These are phyloP conservation scores for Daldinia grandis DNA, from an alignment of 495 filamentous ascomycete genomes.

Conservation along the genomic window DNA sequence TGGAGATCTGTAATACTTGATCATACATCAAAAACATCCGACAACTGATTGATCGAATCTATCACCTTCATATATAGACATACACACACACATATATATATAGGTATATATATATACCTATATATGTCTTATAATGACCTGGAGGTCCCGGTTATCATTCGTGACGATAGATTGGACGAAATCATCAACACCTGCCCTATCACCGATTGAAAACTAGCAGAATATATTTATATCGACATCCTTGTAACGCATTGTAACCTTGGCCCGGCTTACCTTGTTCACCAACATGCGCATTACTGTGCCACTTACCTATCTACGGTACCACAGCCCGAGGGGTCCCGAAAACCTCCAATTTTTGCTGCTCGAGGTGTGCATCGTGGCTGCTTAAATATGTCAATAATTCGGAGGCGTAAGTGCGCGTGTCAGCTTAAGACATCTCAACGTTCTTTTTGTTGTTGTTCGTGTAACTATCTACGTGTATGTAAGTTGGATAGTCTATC, in stretches of 20 bases:
- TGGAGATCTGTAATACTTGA: constrained; percentile 24
- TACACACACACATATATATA: too few species aligned
- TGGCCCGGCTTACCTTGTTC: constrained; percentile 17
- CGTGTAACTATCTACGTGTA: too few species aligned
- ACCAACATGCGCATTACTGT: constrained; percentile 21
- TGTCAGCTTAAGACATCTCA: not conserved
- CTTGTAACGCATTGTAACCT: constrained; percentile 23
- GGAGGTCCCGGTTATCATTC: not conserved
- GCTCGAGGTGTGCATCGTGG: not conserved
- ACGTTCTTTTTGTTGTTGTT: not conserved
- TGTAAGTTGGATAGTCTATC: too few species aligned
- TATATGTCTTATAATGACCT: not conserved
- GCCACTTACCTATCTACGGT: constrained; percentile 27
- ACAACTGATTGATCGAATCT: not conserved
- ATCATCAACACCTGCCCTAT: not conserved
- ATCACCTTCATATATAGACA: not conserved
- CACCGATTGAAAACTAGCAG: not conserved
- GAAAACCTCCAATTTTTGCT: not conserved
- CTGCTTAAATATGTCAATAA: not conserved
- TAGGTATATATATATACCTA: not conserved
- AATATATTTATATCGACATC: constrained; percentile 24
- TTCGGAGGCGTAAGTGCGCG: not conserved
- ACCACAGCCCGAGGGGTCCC: constrained; percentile 16
- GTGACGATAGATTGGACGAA: not conserved
- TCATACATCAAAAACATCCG: not conserved